Percentiles rank a stretch among this genome's conserved stretches.
Conservation (phyloP, 2,329 filamentous ascomycete genomes). For the Colletotrichum tamarilloi region DNA sequence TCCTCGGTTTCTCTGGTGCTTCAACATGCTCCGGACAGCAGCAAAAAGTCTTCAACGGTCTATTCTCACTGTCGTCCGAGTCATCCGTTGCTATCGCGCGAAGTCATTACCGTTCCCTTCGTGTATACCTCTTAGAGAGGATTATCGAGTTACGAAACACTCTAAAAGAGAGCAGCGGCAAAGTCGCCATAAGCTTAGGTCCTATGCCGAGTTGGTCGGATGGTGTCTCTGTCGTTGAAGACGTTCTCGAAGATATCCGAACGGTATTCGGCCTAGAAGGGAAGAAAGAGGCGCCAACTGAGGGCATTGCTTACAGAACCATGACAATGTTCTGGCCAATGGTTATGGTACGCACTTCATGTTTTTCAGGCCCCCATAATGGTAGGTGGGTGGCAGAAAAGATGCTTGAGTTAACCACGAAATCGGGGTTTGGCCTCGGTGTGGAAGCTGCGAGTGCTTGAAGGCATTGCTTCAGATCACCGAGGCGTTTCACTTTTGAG, state of each 20-base stretch:
- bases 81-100: not conserved
- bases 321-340: conserved; percentile 33
- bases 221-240: not conserved
- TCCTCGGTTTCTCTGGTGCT: conserved; percentile 6
- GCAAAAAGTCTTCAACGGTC: conserved; percentile 14
- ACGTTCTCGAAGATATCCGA: conserved; percentile 20
- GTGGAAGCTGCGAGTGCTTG: conserved; percentile 7
- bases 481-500: not conserved
- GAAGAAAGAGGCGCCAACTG: not conserved
- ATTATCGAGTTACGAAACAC: not conserved
- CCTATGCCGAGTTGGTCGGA: conserved; percentile 8
- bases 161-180: not conserved
- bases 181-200: not conserved
- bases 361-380: conserved; percentile 18
- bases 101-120: conserved; percentile 19
- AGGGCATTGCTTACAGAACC: conserved; percentile 19
- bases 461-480: not conserved
- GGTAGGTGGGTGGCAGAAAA: conserved; percentile 20
- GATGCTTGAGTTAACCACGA: conserved; percentile 23
- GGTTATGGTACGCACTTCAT: conserved; percentile 23
- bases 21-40: not conserved
- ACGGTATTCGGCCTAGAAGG: conserved; percentile 21
- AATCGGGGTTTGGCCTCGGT: conserved; percentile 21
- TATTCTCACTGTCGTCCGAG: not conserved
- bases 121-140: conserved; percentile 4